A percentile compares a stretch with the other conserved stretches of the same genome.
phyloP scores from a whole-genome alignment of 768 basidiomycete species.

The Pleurotus platypus region DNA sequence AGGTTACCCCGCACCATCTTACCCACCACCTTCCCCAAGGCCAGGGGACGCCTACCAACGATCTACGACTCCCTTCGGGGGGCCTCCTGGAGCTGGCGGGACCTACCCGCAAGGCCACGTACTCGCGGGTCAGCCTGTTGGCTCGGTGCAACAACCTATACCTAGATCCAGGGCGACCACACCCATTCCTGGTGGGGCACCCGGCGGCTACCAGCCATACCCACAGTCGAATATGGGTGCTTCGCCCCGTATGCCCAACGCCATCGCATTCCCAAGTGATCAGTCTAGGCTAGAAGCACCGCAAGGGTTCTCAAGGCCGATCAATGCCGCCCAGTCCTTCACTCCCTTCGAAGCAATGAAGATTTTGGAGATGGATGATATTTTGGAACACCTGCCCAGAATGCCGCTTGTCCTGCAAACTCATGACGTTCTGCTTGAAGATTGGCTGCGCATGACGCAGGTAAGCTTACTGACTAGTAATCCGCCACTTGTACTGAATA shows the following conservation, averaged over 20 bases:
- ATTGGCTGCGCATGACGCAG: conserved; percentile 79
- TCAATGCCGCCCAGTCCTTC: conserved; percentile 65
- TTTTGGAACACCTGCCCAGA: conserved; percentile 61
- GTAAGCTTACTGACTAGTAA: conserved; percentile 32
- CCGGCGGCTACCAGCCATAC: conserved; percentile 14
- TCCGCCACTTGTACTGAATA: too few relatives aligned
- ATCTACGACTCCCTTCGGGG: conserved; percentile 39
- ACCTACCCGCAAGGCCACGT: conserved; percentile 59
- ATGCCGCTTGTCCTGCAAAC: conserved; percentile 71
- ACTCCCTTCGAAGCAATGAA: conserved; percentile 68
- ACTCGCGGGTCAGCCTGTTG: conserved; percentile 50
- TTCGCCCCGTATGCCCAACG: conserved; percentile 29
- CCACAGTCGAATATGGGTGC: conserved; percentile 16
- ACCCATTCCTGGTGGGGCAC: conserved; percentile 43
- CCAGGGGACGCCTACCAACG: conserved; percentile 32
- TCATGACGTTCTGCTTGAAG: conserved; percentile 75
- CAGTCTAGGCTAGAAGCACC: conserved; percentile 51
- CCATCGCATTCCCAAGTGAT: conserved; percentile 29
- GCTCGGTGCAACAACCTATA: conserved; percentile 22
- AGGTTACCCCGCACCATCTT: conserved; percentile 29
- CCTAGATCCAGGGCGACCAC: conserved; percentile 44
- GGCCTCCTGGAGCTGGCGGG: conserved; percentile 18
- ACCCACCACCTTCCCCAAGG: conserved; percentile 34
- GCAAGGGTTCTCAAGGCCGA: conserved; percentile 71
- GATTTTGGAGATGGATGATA: conserved; percentile 74